Base-by-base conservation (phyloP, 768 basidiomycete species). In the Tulasnella sp. region DNA sequence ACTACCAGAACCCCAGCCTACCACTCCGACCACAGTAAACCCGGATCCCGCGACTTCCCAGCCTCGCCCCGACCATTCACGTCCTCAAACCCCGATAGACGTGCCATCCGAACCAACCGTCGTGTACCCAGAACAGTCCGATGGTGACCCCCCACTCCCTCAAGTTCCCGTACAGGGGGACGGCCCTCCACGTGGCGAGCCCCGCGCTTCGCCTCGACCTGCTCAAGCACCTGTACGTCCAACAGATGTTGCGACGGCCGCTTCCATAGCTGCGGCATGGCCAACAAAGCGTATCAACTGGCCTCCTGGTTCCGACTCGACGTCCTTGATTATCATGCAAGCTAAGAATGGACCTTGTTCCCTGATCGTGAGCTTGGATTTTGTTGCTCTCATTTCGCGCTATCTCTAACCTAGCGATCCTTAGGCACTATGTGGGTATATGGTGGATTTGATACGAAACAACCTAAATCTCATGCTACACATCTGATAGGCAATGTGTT, bases 401-500 rank as follows among this genome's bases (percentile, higher is more conserved):
- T 2, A 44, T 75, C 74, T n/a, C 73, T 29, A 39, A 44, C 76
- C 44, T 48, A 51, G 13, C 73, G 7, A 69, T 26, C 11, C 1
- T 32, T 29, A 75, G 75, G 75, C 75, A 23, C 67, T 75, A 29
- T 75, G 75, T 75, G 11, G 16, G 75, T 75, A 26, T 29, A 15
- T 42, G 39, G n/a, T 46, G 26, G 18, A 10, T 55, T 46, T 16
- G 44, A 73, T 6, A 44, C 26, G 57, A 40, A 42, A 46, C 2
- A 10, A n/a, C 5, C 32, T 13, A 11, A 77, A 5, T 11, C 16
- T n/a, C 42, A 37, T 35, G 44, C 46, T 3, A 16, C 18, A 26
- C 37, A 26, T 29, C 39, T n/a, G 70, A 16, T 82, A 93, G 93
- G 93, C 85, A 98, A 98, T 82, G 93, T 96, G 73, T 88, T 97